phyloP scores from a whole-genome alignment of 2,329 filamentous ascomycete species.

The Exophiala sp. region DNA sequence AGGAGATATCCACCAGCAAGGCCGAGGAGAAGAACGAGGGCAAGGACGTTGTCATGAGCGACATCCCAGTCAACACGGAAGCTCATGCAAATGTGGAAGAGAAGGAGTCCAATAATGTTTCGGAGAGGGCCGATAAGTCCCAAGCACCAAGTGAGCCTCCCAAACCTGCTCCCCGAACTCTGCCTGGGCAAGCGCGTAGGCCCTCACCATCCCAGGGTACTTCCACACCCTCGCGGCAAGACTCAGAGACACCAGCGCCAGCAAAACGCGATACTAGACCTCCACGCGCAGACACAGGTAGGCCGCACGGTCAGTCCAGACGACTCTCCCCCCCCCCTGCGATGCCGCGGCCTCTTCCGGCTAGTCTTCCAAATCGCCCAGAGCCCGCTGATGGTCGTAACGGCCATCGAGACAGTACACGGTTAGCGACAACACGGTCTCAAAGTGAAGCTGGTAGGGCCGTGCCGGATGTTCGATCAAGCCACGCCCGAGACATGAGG shows the following conservation, averaged over 20 bases:
- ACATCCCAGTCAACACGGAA: conserved; percentile 29
- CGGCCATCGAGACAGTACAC: conserved; percentile 35
- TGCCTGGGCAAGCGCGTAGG: conserved; percentile 3
- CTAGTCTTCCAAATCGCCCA: conserved; percentile 35
- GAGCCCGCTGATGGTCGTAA: conserved; percentile 32
- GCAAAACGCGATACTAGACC: conserved; percentile 18
- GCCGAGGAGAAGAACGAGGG: conserved; percentile 42
- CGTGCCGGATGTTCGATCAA: conserved; percentile 34
- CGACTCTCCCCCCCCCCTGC: conserved; percentile 35
- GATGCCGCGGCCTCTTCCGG: conserved; percentile 32
- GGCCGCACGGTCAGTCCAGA: conserved; percentile 32
- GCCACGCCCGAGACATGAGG: conserved; percentile 34
- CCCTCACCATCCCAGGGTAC: conserved; percentile 8
- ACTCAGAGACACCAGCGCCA: conserved; percentile 2
- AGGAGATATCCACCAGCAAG: conserved; percentile 31
- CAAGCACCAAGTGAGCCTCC: conserved; percentile 14
- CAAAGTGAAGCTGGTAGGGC: conserved; percentile 12
- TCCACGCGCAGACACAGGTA: conserved; percentile 15
- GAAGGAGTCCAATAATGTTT: conserved; percentile 12
- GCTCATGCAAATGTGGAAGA: conserved; percentile 17
- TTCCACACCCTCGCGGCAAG: conserved; percentile 16
- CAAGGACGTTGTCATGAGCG: conserved; percentile 42
- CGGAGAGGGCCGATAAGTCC: conserved; percentile 6
- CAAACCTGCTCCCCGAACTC: conserved; percentile 9
- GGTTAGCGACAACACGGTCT: conserved; percentile 33